Evolutionary conservation across 176 grass and related monocot species (phyloP).

Genomic region (Phragmites australis): DNA sequence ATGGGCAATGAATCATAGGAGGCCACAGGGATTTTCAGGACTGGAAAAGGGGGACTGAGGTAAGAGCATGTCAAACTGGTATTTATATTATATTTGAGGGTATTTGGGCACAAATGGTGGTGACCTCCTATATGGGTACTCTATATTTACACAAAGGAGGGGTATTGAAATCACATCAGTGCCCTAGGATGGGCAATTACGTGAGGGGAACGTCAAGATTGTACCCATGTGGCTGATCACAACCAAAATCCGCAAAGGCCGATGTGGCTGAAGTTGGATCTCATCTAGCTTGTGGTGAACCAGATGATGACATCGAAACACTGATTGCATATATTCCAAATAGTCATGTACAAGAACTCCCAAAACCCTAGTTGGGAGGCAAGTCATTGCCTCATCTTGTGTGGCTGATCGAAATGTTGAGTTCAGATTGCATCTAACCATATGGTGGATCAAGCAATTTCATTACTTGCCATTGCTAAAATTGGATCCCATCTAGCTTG

Average conservation of each 20-base stretch:
- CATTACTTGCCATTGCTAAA: too few relatives aligned
- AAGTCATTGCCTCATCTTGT: too few relatives aligned
- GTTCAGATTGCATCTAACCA: too few relatives aligned
- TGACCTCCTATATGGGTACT: not conserved
- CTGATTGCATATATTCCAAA: too few relatives aligned
- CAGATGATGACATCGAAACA: not conserved
- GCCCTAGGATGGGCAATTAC: not conserved
- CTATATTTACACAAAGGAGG: not conserved
- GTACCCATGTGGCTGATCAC: not conserved
- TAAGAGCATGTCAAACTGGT: not conserved
- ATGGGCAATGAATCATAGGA: not conserved
- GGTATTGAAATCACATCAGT: not conserved
- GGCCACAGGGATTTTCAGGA: not conserved
- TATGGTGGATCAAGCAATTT: too few relatives aligned
- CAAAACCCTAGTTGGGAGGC: too few relatives aligned
- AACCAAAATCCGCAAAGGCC: not conserved
- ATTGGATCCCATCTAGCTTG: too few relatives aligned
- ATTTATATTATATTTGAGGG: not conserved
- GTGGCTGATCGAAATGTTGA: too few relatives aligned
- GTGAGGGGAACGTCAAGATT: not conserved
- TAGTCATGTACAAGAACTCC: too few relatives aligned
- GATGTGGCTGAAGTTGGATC: not conserved
- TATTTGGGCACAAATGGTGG: not conserved
- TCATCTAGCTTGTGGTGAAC: not conserved
- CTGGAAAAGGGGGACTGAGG: not conserved